Base-by-base conservation (phyloP, 176 grass and related monocot species). In the Olyra latifolia region DNA sequence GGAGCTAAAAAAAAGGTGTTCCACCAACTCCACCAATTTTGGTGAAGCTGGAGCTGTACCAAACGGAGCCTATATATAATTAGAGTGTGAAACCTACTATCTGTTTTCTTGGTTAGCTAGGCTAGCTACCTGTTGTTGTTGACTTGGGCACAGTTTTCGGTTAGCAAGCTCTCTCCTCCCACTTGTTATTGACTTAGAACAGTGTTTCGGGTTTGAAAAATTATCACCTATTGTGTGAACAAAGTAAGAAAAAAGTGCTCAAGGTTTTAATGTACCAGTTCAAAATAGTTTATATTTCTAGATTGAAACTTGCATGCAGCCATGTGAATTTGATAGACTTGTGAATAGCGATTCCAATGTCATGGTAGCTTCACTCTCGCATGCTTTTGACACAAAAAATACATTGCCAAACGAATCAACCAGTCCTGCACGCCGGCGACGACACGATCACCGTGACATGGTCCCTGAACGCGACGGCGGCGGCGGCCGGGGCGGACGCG, bases 341-440 rank as follows among this genome's bases (percentile, higher is more conserved):
- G 16, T 2, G 62, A 41, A 66, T 11, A 41, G 35, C 40, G 35
- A 60, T 15, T 14, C 20, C 14, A 59, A 62, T 73, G 28, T 14
- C 9, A 73, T 4, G 17, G 48, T 73, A 50, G 25, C 22, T 27
- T 15, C 22, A 69, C 12, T 22, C 4, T 12, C 20, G 0, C 23
- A 4, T 12, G 12, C 40, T 62, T 62, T 10, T 19, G 8, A 76
- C 15, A 17, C 30, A 28, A 11, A 35, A 35, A 35, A 35, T 35
- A 4, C 25, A 14, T 1, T 29, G 22, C 7, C 68, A 71, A 71
- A 71, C 68, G 49, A 71, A 71, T 67, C 17, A 15, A 16, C 5
- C 84, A 97, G 94, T 90, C 54, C 3, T 97, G 29, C 60, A 90
- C 38, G 91, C 87, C 20, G 91, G 91, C 45, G 80, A 88, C 50